Base-by-base conservation (phyloP, 169 alveolate genomes). In the Cyclospora cayetanensis region DNA sequence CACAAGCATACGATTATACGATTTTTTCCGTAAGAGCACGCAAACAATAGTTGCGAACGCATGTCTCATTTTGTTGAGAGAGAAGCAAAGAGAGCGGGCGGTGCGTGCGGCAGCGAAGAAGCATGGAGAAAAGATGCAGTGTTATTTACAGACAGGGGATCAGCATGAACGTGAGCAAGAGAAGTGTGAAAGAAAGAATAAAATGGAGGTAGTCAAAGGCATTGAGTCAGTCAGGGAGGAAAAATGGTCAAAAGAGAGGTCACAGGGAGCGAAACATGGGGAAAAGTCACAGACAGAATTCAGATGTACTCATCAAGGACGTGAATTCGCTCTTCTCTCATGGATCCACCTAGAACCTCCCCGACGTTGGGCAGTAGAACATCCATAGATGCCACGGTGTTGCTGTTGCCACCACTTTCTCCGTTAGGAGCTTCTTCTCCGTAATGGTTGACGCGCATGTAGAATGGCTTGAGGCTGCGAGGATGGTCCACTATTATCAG, bases 291-390 rank as follows among this genome's bases (percentile, higher is more conserved):
- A 41, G 46, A 41, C 11, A 41, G 0, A 37, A 0, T 15, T 9
- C 37, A 22, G 35, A 4, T 27, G 41, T 80, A 80, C 42, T 95
- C 80, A 41, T 96, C 98, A 53, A 99, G 94, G 35, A 94, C 94
- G 43, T 98, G 99, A 42, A 98, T 95, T 84, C 98, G 95, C 94
- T 99, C 99, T 94, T 99, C 99, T 94, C 99, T 97, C 94, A 98
- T 99, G 29, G 99, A 97, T 22, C 99, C 99, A 90, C 99, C 99
- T 63, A 98, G 96, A 37, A 99, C 95, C 95, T 99, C 99, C 50
- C 99, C 99, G 53, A 98, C 97, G 94, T 97, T 97, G n/a, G 99
- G 99, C 0, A 97, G 99, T 11, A 98, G 94, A 53, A 98, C 97
- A 95, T 99, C 99, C 99, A 98, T 97, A 11, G 99, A 99, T 29